These are phyloP conservation scores for Singerocomus rubriflavus DNA, from an alignment of 1,284 basidiomycete genomes.

Conservation along the genomic window DNA sequence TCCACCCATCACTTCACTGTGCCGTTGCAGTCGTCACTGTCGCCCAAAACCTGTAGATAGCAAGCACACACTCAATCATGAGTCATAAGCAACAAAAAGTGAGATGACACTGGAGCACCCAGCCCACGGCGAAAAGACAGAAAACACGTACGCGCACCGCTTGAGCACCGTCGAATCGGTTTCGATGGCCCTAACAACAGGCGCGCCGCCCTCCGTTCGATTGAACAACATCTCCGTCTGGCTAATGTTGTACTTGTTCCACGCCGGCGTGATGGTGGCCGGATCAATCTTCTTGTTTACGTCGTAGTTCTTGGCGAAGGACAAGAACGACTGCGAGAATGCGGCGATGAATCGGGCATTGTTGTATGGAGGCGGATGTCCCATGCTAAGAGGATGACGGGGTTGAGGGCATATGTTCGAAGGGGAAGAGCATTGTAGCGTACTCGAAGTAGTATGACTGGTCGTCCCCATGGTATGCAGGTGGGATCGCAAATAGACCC, in stretches of 20 bases:
- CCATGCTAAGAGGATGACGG: too few species aligned
- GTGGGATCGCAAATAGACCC: not conserved
- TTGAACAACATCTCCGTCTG: conserved; percentile 24
- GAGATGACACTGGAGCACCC: too few species aligned
- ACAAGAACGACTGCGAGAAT: conserved; percentile 9
- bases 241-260: conserved; percentile 9
- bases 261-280: conserved; percentile 16
- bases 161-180: conserved; percentile 13
- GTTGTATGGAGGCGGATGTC: conserved; percentile 9
- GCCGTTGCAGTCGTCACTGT: too few species aligned
- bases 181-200: conserved; percentile 4
- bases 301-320: conserved; percentile 12
- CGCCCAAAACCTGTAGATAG: too few species aligned
- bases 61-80: too few species aligned
- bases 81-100: too few species aligned
- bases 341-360: conserved; percentile 6
- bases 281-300: conserved; percentile 13
- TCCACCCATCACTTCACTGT: too few species aligned
- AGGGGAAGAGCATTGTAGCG: not conserved
- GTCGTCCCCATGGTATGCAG: not conserved
- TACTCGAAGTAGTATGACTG: not conserved
- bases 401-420: not conserved
- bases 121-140: too few species aligned
- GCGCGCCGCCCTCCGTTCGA: conserved; percentile 7
- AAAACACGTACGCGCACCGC: conserved; percentile 16